Conservation (phyloP, 2,329 filamentous ascomycete species). For the Hypocrella siamensis region DNA sequence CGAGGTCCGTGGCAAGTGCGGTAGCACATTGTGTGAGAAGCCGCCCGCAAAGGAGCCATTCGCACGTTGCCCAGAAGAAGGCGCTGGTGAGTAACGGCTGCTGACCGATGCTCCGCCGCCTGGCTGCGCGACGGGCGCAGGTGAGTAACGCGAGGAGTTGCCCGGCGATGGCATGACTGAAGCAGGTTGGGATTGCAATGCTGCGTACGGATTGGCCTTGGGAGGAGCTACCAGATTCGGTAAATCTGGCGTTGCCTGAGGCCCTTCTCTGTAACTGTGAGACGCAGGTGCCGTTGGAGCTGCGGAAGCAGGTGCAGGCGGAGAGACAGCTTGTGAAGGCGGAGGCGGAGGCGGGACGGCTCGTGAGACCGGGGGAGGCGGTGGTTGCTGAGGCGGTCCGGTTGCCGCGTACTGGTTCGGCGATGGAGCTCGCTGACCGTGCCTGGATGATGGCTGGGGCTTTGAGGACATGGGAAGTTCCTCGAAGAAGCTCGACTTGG, state of each 20-base stretch:
- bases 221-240: conserved; percentile 36
- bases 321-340: conserved; percentile 3
- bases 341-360: conserved; percentile 6
- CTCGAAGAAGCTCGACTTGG: conserved; percentile 55
- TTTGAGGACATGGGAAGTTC: conserved; percentile 51
- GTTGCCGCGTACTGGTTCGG: conserved; percentile 14
- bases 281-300: conserved; percentile 8
- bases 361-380: conserved; percentile 8
- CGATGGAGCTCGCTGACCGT: conserved; percentile 27
- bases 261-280: conserved; percentile 4
- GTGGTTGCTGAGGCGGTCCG: neutral
- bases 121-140: conserved; percentile 29
- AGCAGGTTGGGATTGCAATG: conserved; percentile 21
- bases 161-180: conserved; percentile 16
- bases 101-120: conserved; percentile 18
- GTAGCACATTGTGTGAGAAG: conserved; percentile 28
- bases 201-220: conserved; percentile 36
- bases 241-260: conserved; percentile 10
- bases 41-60: conserved; percentile 25
- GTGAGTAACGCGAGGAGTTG: conserved; percentile 43
- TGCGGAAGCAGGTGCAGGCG: conserved; percentile 11
- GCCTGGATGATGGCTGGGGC: conserved; percentile 44
- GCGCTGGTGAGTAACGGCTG: conserved; percentile 38
- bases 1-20: conserved; percentile 48
- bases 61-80: conserved; percentile 20